phyloP scores from a whole-genome alignment of 441 rosid genomes.

The Erodium trifolium region DNA sequence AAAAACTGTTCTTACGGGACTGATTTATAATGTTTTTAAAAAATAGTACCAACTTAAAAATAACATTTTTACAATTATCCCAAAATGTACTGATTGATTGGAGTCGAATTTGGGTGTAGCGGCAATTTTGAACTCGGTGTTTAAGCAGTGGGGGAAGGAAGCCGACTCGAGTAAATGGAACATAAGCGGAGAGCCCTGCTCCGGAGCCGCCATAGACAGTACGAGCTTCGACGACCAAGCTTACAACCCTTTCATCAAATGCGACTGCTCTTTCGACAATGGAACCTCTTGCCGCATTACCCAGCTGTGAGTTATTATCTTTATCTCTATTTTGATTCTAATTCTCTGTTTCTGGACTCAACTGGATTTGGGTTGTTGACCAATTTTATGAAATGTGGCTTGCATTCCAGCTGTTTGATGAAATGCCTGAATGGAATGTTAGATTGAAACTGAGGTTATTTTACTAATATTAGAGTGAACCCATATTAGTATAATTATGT shows the following conservation, averaged over 20 bases:
- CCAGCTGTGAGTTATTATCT: slow-evolving; percentile 29
- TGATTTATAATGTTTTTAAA: no score
- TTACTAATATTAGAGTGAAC: not conserved
- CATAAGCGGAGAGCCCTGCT: slow-evolving; percentile 51
- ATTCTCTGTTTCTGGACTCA: not conserved
- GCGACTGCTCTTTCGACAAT: slow-evolving; percentile 38
- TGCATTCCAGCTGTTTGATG: not conserved
- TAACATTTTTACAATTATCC: no score
- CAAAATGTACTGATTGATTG: no score
- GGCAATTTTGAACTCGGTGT: slow-evolving; percentile 39
- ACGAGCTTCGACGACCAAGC: slow-evolving; percentile 21
- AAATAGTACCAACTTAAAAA: no score
- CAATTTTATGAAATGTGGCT: no score
- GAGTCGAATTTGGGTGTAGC: slow-evolving; percentile 23
- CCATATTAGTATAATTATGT: not conserved
- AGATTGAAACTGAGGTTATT: not conserved
- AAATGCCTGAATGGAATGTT: not conserved
- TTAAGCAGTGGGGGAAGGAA: slow-evolving; percentile 36
- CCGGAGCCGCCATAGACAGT: slow-evolving; percentile 36
- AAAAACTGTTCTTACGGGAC: no score
- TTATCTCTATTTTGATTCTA: not conserved
- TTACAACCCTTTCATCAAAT: slow-evolving; percentile 51
- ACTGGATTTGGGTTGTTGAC: not conserved
- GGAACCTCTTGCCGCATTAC: slow-evolving; percentile 45
- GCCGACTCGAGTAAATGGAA: slow-evolving; percentile 36